phyloP scores from a whole-genome alignment of 2,329 filamentous ascomycete genomes.

The Aureobasidium uvarum region DNA sequence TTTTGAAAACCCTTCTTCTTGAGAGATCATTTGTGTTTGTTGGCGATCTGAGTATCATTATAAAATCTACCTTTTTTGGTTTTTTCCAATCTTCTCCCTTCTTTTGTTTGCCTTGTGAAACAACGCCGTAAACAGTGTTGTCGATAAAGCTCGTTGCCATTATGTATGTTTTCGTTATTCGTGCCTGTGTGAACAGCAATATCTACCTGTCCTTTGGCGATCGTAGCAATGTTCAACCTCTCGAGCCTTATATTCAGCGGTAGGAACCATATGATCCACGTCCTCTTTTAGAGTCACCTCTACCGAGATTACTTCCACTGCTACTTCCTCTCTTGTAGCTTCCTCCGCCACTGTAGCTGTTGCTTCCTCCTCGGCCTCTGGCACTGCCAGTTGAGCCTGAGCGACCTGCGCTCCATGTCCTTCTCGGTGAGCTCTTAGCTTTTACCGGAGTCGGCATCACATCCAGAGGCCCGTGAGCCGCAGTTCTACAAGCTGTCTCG shows the following conservation, averaged over 20 bases:
- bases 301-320: neutral
- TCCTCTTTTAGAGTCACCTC: neutral
- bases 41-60: neutral
- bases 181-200: neutral
- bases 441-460: neutral
- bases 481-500: conserved; percentile 16
- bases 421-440: neutral
- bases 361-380: conserved; percentile 2
- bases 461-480: conserved; percentile 15
- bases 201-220: neutral
- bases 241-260: neutral
- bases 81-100: neutral
- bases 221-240: too few species aligned
- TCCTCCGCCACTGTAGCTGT: conserved; percentile 1
- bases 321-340: neutral
- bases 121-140: neutral
- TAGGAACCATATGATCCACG: conserved; percentile 1
- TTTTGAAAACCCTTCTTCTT: neutral
- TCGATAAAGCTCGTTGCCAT: neutral
- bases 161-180: neutral
- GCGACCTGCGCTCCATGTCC: neutral
- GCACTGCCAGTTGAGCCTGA: neutral
- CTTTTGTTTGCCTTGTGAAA: neutral
- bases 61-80: neutral
- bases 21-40: neutral